Evolutionary conservation across 2,329 filamentous ascomycete genomes (phyloP).

Genomic region (Emergomyces pasteurianus): DNA sequence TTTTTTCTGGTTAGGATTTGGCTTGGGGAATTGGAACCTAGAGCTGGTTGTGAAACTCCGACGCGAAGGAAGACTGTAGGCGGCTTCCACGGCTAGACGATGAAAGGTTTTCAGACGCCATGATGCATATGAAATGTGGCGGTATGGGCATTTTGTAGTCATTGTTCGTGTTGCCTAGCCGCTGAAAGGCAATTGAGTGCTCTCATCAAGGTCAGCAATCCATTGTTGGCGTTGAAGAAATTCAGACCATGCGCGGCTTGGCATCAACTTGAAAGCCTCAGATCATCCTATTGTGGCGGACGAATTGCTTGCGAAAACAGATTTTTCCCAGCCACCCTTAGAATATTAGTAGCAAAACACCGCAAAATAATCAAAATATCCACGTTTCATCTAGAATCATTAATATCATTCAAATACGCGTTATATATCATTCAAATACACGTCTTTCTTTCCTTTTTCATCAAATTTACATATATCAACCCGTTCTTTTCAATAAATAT

Average conservation of each 20-base stretch:
- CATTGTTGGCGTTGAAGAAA: not conserved
- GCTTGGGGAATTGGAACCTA: not conserved
- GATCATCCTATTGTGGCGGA: too few relatives aligned
- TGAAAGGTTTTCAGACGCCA: slow-evolving; percentile 22
- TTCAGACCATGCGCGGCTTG: not conserved
- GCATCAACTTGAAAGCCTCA: not conserved
- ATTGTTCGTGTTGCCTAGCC: not conserved
- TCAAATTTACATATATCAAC: too few relatives aligned
- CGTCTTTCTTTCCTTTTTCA: too few relatives aligned
- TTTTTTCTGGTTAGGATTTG: slow-evolving; percentile 1
- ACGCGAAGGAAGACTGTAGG: not conserved
- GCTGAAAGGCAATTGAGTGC: not conserved
- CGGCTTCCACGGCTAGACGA: slow-evolving; percentile 10
- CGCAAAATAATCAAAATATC: too few relatives aligned
- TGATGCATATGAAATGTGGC: slow-evolving; percentile 19
- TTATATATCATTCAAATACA: too few relatives aligned
- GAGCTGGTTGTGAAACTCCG: slow-evolving; percentile 10
- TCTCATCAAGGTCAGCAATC: not conserved
- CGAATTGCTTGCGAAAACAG: too few relatives aligned
- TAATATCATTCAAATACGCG: too few relatives aligned
- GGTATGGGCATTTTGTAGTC: slow-evolving; percentile 1
- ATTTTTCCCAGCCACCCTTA: too few relatives aligned
- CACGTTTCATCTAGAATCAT: too few relatives aligned
- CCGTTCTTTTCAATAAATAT: too few relatives aligned
- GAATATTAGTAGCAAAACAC: too few relatives aligned